A percentile compares a stretch with the other conserved stretches of the same genome.
phyloP scores from a whole-genome alignment of 176 grass and related monocot species.

The Panicum miliaceum region DNA sequence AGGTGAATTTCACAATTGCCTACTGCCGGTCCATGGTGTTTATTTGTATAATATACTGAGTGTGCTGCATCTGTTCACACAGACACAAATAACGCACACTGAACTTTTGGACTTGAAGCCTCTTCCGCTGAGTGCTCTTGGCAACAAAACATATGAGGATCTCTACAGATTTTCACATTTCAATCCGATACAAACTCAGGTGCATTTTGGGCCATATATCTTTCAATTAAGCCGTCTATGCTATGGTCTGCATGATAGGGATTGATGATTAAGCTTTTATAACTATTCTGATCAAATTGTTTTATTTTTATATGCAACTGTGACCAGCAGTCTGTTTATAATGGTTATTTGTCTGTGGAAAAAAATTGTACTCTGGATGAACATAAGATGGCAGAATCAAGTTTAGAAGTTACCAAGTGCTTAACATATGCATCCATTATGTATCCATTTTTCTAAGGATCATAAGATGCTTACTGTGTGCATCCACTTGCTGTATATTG shows the following conservation, averaged over 20 bases:
- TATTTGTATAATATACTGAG: constrained; percentile 27
- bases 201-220: constrained; percentile 38
- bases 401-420: constrained; percentile 2
- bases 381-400: not conserved
- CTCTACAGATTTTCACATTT: constrained; percentile 96
- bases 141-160: constrained; percentile 71
- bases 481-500: constrained; percentile 39
- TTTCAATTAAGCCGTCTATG: constrained; percentile 35
- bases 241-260: constrained; percentile 20
- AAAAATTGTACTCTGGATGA: not conserved
- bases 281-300: constrained; percentile 10
- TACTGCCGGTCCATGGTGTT: constrained; percentile 25
- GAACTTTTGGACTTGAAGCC: constrained; percentile 97
- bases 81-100: constrained; percentile 96
- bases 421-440: constrained; percentile 21
- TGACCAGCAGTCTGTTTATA: not conserved
- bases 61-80: constrained; percentile 34
- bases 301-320: constrained; percentile 21
- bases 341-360: not conserved
- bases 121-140: constrained; percentile 83
- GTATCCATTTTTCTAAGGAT: not conserved
- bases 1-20: constrained; percentile 56
- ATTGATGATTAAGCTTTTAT: constrained; percentile 17
- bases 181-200: constrained; percentile 98
- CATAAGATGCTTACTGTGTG: not conserved